Conservation (phyloP, 1,139 yeast species). For the Kurtzmaniella natalensis region DNA sequence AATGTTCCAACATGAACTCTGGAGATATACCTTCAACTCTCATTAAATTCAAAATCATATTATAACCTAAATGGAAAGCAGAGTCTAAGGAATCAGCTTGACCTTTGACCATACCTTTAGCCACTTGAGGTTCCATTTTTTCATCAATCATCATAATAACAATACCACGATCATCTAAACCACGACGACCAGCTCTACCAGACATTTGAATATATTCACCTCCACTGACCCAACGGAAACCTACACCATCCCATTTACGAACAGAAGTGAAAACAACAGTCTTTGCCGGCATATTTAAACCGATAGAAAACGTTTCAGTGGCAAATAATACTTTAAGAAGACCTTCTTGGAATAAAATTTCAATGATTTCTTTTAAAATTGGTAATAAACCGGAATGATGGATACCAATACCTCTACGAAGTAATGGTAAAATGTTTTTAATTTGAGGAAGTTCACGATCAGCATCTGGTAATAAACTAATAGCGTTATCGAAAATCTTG, state of each 20-base stretch:
- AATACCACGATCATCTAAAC: constrained; percentile 97
- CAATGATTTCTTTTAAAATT: constrained; percentile 92
- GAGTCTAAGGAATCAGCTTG: constrained; percentile 95
- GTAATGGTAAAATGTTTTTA: constrained; percentile 79
- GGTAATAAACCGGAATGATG: constrained; percentile 98
- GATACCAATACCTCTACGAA: constrained; percentile 94
- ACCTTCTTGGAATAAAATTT: constrained; percentile 95
- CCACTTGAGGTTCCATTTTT: constrained; percentile 98
- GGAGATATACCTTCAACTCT: constrained; percentile 98
- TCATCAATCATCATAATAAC: constrained; percentile 99
- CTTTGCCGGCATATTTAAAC: constrained; percentile 96
- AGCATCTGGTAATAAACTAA: constrained; percentile 78
- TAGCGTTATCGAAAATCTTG: constrained; percentile 86
- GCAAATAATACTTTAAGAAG: constrained; percentile 91
- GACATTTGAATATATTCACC: constrained; percentile 99
- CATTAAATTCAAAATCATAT: constrained; percentile 92
- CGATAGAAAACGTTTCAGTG: constrained; percentile 97
- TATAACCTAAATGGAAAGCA: constrained; percentile 94
- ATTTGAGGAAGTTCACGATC: constrained; percentile 94
- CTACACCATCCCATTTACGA: constrained; percentile 96
- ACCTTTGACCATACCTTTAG: constrained; percentile 99
- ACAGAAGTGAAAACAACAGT: constrained; percentile 98
- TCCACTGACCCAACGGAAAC: constrained; percentile 97
- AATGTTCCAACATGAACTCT: constrained; percentile 90
- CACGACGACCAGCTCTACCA: constrained; percentile 99